Base-by-base conservation (phyloP, 2,329 filamentous ascomycete species). In the Curvularia sp. region DNA sequence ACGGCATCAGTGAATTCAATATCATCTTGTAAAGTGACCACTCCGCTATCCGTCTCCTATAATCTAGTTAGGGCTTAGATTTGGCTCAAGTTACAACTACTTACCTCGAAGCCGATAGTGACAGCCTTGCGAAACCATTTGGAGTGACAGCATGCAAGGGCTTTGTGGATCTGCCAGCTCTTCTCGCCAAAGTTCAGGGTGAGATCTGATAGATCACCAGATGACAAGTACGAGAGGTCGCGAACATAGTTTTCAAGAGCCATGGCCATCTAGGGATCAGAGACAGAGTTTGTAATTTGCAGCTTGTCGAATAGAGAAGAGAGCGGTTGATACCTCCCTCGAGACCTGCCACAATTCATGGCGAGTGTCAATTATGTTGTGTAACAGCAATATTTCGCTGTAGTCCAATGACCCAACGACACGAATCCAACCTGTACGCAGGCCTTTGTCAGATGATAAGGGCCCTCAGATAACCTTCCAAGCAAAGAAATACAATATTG, bases 151-250 rank as follows among this genome's bases (percentile, higher is more conserved):
- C 53, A 55, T 47, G 57, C 49, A 19, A 68, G 49, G 39, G 59
- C 60, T 63, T 63, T 68, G 53, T 68, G 62, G 48, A 61, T 65
- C 46, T 63, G 46, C 66, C 66, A 65, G 45, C 34, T 65, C 64
- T 60, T 65, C 21, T 61, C 59, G 34, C 57, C 57, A 51, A 64
- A 67, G 41, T 5, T 61, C 41, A 67, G 34, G 38, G 57, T 60
- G 45, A 64, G 59, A 49, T 66, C 64, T 27, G 61, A 62, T 27
- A 64, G 28, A 47, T 59, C 53, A 49, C 64, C 57, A 57, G 54
- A 38, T 38, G 34, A 13, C 34, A 38, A 38, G 34, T 38, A 38
- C 34, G 34, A 38, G 34, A 38, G 34, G 34, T 38, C 34, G 34
- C 34, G 34, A 38, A 38, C 34, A 8, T 38, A 38, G n/a, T 38